Evolutionary conservation across 768 basidiomycete genomes (phyloP).

Genomic region (Atractiella rhizophila): DNA sequence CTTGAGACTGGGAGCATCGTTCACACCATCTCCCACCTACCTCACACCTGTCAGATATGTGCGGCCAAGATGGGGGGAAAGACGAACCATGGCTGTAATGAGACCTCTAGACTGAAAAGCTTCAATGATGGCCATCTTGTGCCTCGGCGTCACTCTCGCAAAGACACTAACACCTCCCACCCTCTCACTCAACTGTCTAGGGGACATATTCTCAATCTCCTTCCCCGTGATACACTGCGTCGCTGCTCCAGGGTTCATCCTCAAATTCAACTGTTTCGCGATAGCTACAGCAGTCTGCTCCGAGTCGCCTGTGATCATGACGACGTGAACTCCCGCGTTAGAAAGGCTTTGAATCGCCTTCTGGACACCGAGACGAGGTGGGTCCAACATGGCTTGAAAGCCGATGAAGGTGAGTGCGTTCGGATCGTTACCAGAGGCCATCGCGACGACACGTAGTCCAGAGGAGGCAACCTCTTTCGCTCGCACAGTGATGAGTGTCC

Average conservation of each 20-base stretch:
- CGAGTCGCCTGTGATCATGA: conserved; percentile 95
- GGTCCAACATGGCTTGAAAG: conserved; percentile 86
- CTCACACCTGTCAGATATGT: background rate
- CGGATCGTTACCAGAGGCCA: conserved; percentile 57
- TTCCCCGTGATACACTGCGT: conserved; percentile 32
- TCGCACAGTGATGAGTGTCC: conserved; percentile 39
- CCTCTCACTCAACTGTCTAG: conserved; percentile 52
- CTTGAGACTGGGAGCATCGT: conserved; percentile 87
- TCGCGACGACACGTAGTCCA: conserved; percentile 53
- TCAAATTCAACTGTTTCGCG: conserved; percentile 57
- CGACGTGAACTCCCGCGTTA: conserved; percentile 69
- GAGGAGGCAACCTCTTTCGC: conserved; percentile 39
- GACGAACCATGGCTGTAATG: conserved; percentile 93
- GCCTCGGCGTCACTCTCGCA: conserved; percentile 81
- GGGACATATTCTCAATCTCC: conserved; percentile 60
- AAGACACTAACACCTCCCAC: conserved; percentile 67
- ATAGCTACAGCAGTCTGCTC: conserved; percentile 74
- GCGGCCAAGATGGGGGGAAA: no score
- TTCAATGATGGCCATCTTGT: conserved; percentile 92
- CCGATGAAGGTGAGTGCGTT: conserved; percentile 52
- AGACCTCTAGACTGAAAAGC: conserved; percentile 72
- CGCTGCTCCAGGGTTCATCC: conserved; percentile 27
- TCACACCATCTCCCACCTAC: conserved; percentile 19
- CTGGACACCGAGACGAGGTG: conserved; percentile 76
- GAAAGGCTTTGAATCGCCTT: conserved; percentile 62